Conservation (phyloP, 768 basidiomycete genomes). For the Cytidiella melzeri region DNA sequence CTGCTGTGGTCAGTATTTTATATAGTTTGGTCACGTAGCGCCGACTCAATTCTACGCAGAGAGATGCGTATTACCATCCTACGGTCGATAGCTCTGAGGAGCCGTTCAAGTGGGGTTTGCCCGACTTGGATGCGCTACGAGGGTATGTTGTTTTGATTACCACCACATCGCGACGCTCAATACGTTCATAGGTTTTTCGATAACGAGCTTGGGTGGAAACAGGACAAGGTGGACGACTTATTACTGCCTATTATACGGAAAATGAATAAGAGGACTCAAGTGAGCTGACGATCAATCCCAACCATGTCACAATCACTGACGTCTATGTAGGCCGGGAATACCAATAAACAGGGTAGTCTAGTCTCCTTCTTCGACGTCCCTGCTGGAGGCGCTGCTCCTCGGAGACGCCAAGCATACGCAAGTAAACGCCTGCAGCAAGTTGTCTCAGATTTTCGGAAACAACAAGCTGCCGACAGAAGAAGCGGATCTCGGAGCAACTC, state of each 20-base stretch:
- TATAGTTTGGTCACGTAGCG: constrained; percentile 1
- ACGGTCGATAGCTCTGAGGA: constrained; percentile 88
- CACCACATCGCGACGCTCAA: not conserved
- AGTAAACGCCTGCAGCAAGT: constrained; percentile 86
- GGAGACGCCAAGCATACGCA: constrained; percentile 74
- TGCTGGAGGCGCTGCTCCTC: constrained; percentile 67
- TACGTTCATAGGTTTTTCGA: constrained; percentile 12
- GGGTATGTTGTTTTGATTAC: constrained; percentile 39
- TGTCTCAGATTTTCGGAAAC: constrained; percentile 71
- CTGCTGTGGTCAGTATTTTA: constrained; percentile 64
- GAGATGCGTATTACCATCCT: constrained; percentile 91
- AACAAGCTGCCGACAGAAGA: constrained; percentile 24
- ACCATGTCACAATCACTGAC: constrained; percentile 37
- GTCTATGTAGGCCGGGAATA: constrained; percentile 28
- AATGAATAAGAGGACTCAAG: constrained; percentile 78
- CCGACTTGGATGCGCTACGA: constrained; percentile 91
- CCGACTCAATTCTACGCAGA: constrained; percentile 43
- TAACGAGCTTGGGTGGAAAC: constrained; percentile 77
- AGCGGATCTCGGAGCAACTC: constrained; percentile 1
- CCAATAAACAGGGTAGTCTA: constrained; percentile 72
- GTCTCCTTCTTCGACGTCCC: constrained; percentile 69
- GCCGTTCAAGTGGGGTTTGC: constrained; percentile 93
- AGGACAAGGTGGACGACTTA: constrained; percentile 81
- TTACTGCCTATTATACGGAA: constrained; percentile 89
- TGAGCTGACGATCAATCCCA: constrained; percentile 23